Conservation (phyloP, 345 rosid genomes). For the Lenwebbia sp. region DNA sequence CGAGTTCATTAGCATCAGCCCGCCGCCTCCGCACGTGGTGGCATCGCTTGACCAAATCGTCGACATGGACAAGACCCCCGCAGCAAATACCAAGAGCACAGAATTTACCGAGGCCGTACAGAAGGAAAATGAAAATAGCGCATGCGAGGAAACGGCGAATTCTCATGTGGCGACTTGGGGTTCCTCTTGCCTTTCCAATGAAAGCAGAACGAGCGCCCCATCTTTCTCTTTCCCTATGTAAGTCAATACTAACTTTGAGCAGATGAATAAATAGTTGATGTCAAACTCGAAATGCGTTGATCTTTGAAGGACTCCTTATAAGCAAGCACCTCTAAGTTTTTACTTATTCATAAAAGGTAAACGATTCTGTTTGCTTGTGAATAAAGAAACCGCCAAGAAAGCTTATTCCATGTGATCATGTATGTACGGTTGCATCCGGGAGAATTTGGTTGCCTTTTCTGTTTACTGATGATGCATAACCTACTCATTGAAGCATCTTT, state of each 20-base stretch:
- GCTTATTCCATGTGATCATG: not conserved
- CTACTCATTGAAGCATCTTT: not conserved
- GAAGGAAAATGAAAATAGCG: not conserved
- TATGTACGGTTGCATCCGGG: not conserved
- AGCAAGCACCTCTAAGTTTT: not conserved
- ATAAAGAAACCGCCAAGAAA: not conserved
- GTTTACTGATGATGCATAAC: not conserved
- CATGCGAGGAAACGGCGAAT: not conserved
- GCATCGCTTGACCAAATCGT: not conserved
- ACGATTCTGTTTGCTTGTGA: not conserved
- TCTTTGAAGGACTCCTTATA: not conserved
- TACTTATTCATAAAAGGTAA: not conserved
- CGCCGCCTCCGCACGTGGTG: constrained; percentile 12
- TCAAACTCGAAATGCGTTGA: not conserved
- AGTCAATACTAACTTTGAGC: constrained; percentile 2
- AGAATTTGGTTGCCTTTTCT: not conserved
- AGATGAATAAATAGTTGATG: not conserved
- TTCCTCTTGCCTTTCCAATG: constrained; percentile 29
- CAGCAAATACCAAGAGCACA: not conserved
- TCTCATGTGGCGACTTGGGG: constrained; percentile 12
- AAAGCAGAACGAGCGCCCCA: constrained; percentile 22
- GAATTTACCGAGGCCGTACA: not conserved
- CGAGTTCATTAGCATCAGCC: constrained; percentile 24
- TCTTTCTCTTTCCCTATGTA: constrained; percentile 59
- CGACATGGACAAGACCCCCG: not conserved